Evolutionary conservation across 1,284 basidiomycete species (phyloP), one percentile per base, ranked within the genome.

Genomic region (Rhizopogon parksii): DNA sequence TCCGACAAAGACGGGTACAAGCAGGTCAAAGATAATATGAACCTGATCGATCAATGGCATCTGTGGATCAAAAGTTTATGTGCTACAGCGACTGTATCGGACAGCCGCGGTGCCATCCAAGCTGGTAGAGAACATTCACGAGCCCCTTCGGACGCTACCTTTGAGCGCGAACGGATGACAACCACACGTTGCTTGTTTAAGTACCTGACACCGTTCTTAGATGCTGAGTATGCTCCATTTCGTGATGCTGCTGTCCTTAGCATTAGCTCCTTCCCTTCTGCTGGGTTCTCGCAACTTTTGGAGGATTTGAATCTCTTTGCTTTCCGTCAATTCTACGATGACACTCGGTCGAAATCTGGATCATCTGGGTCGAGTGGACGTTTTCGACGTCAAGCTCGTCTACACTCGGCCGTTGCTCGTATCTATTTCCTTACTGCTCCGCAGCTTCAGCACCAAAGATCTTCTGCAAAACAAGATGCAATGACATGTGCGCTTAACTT

Each of bases 361-460:
- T 51, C 73, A 75, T 6, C 74, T 85, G 39, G 76, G 77, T 65
- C 67, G 5, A 64, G 72, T 14, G 79, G 81, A 27, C 79, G 86
- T 4, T 79, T 76, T 47, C 79, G 87, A 40, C 76, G 85, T 42
- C 88, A 92, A 58, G 88, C 89, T 56, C 82, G 89, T 12, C 76
- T 95, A 37, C 89, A 91, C 68, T 91, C 90, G 1, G 88, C 91
- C 11, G 83, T 95, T n/a, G 90, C 89, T 6, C 85, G 91, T 40
- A 93, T 95, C 30, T 93, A 95, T 63, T 85, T 84, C 60, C 77
- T 95, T 27, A 93, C 93, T 1, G 84, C 93, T 1, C 84, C 85
- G 47, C 77, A 85, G 38, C 73, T 95, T 46, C 82, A 86, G 53
- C 78, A 87, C 49, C 80, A 87, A 46, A 79, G 85, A 39, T 83